Base-by-base conservation (phyloP, 2,329 filamentous ascomycete genomes). In the Colletotrichum sp. region DNA sequence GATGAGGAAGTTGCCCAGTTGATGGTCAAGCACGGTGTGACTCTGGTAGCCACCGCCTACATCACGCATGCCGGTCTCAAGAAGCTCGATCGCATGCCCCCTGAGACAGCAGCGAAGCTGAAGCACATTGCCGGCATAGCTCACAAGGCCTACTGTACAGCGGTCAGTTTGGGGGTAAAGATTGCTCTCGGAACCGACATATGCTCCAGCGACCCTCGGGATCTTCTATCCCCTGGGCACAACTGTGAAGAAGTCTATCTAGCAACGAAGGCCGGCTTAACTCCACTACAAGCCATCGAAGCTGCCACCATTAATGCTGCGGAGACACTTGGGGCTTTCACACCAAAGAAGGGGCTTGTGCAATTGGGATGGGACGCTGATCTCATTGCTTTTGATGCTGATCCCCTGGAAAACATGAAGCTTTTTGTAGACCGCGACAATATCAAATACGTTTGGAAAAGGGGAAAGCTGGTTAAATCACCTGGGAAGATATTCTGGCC, bases 221-320 rank as follows among this genome's bases (percentile, higher is more conserved):
- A 52, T 3, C 10, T 52, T 52, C 3, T 52, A 13, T 52, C 44
- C n/a, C 44, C 44, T 21, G 44, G 44, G n/a, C 44, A 52, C 6
- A 21, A 1, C 4, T 52, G 44, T 52, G 44, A 52, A 52, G 44
- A 52, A 24, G 44, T 52, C 6, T 52, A 52, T 7, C 10, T 52
- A 4, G 44, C 44, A 52, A 52, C 44, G 7, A 52, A 52, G 3
- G 86, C 87, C 13, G 88, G 88, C 3, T 85, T 90, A 85, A 86
- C 85, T 3, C 85, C 86, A 2, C 79, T 90, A 49, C 80, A 88
- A 78, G 88, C 88, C 15, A 89, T 91, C 76, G 87, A 90, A 79
- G 86, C 87, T 49, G 87, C 85, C 5, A 89, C 89, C 7, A 87
- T 87, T 10, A 89, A 83, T 62, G 83, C 83, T n/a, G 86, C 88